Evolutionary conservation across 2,329 filamentous ascomycete species (phyloP), one percentile per base, ranked within the genome.

Genomic region (Furcasterigmium furcatum): DNA sequence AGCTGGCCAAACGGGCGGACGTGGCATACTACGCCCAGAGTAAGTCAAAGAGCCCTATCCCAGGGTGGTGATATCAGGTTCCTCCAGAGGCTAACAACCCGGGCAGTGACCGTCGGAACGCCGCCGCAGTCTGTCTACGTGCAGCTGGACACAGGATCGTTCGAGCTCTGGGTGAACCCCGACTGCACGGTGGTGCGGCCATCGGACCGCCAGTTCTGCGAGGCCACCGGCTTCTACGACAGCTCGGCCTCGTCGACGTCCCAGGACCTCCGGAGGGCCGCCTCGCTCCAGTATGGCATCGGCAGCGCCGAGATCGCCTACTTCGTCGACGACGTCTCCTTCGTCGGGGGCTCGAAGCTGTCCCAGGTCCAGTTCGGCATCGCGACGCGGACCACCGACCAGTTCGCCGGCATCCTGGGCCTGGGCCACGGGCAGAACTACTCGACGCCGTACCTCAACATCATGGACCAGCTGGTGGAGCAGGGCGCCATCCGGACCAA

Each of bases 381-480:
- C 30, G 84, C 83, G n/a, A 76, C 73, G 32, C 55, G 59, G 12
- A 71, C 69, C 6, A 49, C 60, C 13, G 68, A 77, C 48, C 69
- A 76, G 50, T 76, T 74, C 47, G 66, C 74, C 1, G 76, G 76
- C 30, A 88, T 94, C 39, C 64, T 95, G 18, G 89, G 89, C 19
- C 84, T 94, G 46, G 88, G 88, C 20, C 88, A 88, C 59, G 72
- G 80, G 4, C 40, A 64, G 12, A 72, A 70, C 29, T 52, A 68
- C 43, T 76, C 71, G 21, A 73, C 69, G 3, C 55, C 51, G 9
- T 79, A 80, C 55, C 66, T 61, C 49, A 79, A 76, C 58, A 71
- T 80, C 46, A 54, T 80, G 51, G 76, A 79, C 58, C 65, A 76
- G 56, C 63, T 80, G 34, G 60, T 56, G 13, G 54, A 66, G 3